Evolutionary conservation across 208 protist genomes (phyloP), one percentile per base, ranked within the genome.

Genomic region (Trypanosoma cruzi): DNA sequence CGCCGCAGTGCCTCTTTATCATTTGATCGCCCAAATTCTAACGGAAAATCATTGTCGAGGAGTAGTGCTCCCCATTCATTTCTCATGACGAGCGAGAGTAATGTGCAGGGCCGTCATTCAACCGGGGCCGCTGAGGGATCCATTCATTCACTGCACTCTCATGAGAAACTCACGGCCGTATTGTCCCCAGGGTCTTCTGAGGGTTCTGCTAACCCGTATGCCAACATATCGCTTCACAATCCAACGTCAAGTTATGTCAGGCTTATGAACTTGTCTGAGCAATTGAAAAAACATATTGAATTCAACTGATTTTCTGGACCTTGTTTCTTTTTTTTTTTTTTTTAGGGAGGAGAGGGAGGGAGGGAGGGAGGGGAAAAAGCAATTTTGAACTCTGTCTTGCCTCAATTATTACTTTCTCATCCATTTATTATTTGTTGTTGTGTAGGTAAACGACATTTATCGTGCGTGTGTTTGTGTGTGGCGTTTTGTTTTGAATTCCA

Each of bases 211-310:
- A 73, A 73, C 26, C 55, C 68, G 28, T 44, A 40, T 61, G 11
- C 13, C 13, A 48, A 40, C 13, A 48, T 54, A 34, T 4, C 28
- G 10, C 46, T 64, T 54, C 29, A 66, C 31, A 64, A 7, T 3
- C 58, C 68, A 22, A 67, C 57, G 13, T 2, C 36, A 60, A 64
- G 46, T 26, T 73, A 73, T 46, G 28, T 57, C 4, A 52, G 49
- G 48, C 57, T 73, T n/a, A 59, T 73, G 37, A 65, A 73, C 32
- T 28, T 73, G 16, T 73, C 57, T 18, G 59, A 59, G 24, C 68
- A 73, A n/a, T 31, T 73, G 16, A 73, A 64, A 28, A 44, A 36
- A 20, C 58, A 61, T 31, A 58, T 73, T 55, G 54, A 61, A 24
- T 11, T 24, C 4, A 48, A 70, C 40, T 44, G 40, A 44, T 16